Evolutionary conservation across 441 rosid species (phyloP), one percentile per base, ranked within the genome.

Genomic region (Codiaeum variegatum): DNA sequence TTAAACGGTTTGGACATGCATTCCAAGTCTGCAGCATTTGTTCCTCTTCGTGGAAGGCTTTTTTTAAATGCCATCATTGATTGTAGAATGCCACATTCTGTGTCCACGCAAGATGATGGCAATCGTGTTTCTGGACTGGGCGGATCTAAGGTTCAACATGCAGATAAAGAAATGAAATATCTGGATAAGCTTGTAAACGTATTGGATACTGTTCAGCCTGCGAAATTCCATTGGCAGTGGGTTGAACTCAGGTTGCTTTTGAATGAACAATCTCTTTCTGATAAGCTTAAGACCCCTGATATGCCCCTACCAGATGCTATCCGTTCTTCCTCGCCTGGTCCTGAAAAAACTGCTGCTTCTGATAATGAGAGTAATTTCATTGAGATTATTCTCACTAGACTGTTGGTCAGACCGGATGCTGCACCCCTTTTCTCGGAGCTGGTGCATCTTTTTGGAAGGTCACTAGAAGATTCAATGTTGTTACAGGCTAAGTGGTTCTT

Each of bases 221-320:
- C 98, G 47, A 94, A 90, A 76, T 96, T 96, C 77, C 98, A 90
- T 82, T 96, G 99, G 99, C 99, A 96, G 80, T 96, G 98, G 98
- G 83, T 96, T 81, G 99, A 96, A 81, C 97, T 94, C 71, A 87
- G 99, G 87, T 85, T 96, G 76, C 98, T 96, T 78, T 85, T 96
- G 83, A 92, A 96, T 69, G 99, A 96, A 74, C 99, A 96, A 84
- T 89, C 96, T 36, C 86, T 94, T 18, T 72, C 91, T 72, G 99
- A 96, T 75, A 91, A 90, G 83, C 88, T 92, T 56, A 98, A 94
- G 68, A 80, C 75, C 72, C 91, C 82, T 63, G 98, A 94, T 73
- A 80, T 79, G 81, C 78, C 95, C 67, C 76, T 94, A 67, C 83
- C 85, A 49, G 98, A 88, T 62, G 97, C 97, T 7, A 79, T 96